phyloP scores from a whole-genome alignment of 192 early-diverging fungal species.

The Gamsiella multidivaricata region DNA sequence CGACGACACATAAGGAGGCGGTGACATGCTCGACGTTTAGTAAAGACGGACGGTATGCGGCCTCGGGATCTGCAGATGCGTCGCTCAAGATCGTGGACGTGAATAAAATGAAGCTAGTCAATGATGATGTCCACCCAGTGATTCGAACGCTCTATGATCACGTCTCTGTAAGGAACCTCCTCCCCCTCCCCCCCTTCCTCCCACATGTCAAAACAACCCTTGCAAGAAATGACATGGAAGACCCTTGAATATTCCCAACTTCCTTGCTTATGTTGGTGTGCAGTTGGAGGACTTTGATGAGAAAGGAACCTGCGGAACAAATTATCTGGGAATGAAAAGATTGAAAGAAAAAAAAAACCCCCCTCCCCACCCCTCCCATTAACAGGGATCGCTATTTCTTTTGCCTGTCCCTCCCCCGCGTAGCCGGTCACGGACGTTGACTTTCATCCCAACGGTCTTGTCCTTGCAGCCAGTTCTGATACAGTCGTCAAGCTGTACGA shows the following conservation, averaged over 20 bases:
- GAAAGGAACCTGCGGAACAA: too few species aligned
- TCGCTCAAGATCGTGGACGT: constrained; percentile 94
- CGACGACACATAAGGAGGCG: constrained; percentile 81
- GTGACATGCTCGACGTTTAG: constrained; percentile 74
- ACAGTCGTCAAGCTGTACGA: constrained; percentile 91
- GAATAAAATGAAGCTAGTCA: constrained; percentile 76
- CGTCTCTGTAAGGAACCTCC: constrained; percentile 61
- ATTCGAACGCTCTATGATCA: constrained; percentile 94
- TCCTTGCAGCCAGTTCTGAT: constrained; percentile 90
- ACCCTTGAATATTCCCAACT: too few species aligned
- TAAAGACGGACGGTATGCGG: constrained; percentile 81
- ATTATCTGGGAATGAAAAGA: too few species aligned
- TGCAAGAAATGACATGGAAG: too few species aligned
- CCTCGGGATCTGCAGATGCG: constrained; percentile 89
- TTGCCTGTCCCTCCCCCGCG: not conserved
- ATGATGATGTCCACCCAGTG: constrained; percentile 85
- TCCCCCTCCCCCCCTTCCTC: too few species aligned
- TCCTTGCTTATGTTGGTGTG: too few species aligned
- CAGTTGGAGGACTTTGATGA: too few species aligned
- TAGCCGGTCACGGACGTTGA: constrained; percentile 82
- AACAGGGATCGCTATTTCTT: too few species aligned
- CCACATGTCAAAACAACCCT: too few species aligned
- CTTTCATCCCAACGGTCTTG: constrained; percentile 94
- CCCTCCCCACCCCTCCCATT: too few species aligned
- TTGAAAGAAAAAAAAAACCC: too few species aligned